Evolutionary conservation across 2,329 filamentous ascomycete species (phyloP).

Genomic region (Fragosphaeria purpurea): DNA sequence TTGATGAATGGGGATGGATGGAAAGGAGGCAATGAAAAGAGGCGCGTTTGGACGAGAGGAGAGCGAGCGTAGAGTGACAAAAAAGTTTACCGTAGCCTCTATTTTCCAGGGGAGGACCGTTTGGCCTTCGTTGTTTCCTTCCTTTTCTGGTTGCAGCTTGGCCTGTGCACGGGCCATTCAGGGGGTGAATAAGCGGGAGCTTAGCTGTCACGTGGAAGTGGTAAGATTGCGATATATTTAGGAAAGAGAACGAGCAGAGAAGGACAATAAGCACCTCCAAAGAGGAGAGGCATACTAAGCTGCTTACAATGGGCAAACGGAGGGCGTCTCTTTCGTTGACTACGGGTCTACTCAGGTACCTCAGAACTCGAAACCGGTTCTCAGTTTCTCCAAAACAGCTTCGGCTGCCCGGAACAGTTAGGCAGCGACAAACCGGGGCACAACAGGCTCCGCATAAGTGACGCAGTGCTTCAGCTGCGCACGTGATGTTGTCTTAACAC

Average conservation of each 20-base stretch:
- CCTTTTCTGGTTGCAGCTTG: constrained; percentile 8
- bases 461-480: not conserved
- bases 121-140: constrained; percentile 5
- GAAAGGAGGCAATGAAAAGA: constrained; percentile 2
- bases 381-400: not conserved
- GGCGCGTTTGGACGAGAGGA: not conserved
- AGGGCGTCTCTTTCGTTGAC: no score
- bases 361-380: no score
- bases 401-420: constrained; percentile 1
- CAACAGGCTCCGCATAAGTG: not conserved
- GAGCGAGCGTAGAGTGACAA: constrained; percentile 5
- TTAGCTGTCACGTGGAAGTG: constrained; percentile 8
- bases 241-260: constrained; percentile 1
- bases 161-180: constrained; percentile 12
- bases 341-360: no score
- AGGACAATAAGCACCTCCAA: not conserved
- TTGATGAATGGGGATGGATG: constrained; percentile 7
- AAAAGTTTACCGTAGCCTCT: constrained; percentile 12
- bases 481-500: not conserved
- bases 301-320: not conserved
- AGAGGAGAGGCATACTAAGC: not conserved
- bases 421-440: constrained; percentile 4
- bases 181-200: constrained; percentile 10
- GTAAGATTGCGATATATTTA: constrained; percentile 2
- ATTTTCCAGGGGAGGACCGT: constrained; percentile 8